Conservation (phyloP, 2,329 filamentous ascomycete species). For the Beauveria sp. region DNA sequence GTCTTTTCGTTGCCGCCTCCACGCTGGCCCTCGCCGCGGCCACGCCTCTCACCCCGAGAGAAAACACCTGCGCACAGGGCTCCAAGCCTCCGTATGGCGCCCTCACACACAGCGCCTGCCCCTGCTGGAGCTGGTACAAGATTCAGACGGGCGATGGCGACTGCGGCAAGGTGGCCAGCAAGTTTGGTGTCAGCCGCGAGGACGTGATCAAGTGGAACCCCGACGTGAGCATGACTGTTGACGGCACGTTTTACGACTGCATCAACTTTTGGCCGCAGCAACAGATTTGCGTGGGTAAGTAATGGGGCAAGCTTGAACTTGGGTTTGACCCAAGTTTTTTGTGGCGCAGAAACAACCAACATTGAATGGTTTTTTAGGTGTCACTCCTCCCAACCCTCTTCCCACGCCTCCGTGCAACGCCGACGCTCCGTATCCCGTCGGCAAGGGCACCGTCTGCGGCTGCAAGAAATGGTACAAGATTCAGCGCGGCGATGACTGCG, state of each 20-base stretch:
- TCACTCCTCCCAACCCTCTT: neutral
- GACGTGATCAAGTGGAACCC: constrained; percentile 10
- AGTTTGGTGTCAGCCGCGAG: neutral
- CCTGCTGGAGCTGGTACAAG: constrained; percentile 11
- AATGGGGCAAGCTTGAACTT: too few species aligned
- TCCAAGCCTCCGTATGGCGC: constrained; percentile 2
- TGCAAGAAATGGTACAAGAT: constrained; percentile 11
- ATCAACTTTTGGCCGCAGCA: constrained; percentile 9
- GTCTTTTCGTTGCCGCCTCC: neutral
- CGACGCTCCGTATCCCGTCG: constrained; percentile 5
- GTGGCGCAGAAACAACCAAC: neutral
- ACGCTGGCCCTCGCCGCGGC: neutral
- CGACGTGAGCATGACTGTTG: neutral
- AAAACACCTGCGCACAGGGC: constrained; percentile 2
- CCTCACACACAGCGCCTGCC: constrained; percentile 6
- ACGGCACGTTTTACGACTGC: constrained; percentile 9
- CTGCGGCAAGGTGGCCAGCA: constrained; percentile 6
- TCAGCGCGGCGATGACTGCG: constrained; percentile 4
- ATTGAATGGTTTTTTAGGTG: neutral
- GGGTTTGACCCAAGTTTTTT: too few species aligned
- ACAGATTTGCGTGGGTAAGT: constrained; percentile 9
- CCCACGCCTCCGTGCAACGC: constrained; percentile 1
- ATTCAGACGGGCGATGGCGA: constrained; percentile 3
- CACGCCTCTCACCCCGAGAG: neutral
- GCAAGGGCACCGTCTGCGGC: constrained; percentile 6